These are phyloP conservation scores for Gaeumannomyces tritici DNA, from an alignment of 2,329 filamentous ascomycete genomes.

Conservation along the genomic window DNA sequence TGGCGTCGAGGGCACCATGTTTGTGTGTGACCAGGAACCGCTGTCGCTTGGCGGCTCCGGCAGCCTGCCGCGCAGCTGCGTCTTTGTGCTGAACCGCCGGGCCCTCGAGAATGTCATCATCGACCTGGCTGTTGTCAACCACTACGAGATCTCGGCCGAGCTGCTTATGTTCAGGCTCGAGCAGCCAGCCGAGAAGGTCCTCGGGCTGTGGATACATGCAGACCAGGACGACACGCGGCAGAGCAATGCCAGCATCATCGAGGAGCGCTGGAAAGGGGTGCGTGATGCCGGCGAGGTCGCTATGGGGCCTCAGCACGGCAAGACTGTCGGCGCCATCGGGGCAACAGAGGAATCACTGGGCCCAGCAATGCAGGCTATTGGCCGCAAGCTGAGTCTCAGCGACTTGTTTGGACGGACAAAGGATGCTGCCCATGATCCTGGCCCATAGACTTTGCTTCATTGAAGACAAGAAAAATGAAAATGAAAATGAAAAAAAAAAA, in stretches of 20 bases:
- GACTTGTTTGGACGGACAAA: constrained; percentile 30
- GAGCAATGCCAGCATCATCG: constrained; percentile 20
- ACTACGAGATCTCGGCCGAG: constrained; percentile 53
- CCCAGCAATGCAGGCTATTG: constrained; percentile 34
- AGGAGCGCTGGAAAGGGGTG: constrained; percentile 27
- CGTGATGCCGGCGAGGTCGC: constrained; percentile 9
- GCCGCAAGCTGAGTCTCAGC: constrained; percentile 31
- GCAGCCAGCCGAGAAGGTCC: constrained; percentile 23
- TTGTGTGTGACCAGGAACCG: constrained; percentile 62
- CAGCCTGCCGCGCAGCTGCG: constrained; percentile 36
- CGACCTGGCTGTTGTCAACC: constrained; percentile 48
- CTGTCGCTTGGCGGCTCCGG: constrained; percentile 19
- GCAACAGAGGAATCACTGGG: constrained; percentile 14
- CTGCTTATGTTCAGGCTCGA: constrained; percentile 40
- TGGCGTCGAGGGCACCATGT: constrained; percentile 78
- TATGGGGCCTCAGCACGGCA: neutral
- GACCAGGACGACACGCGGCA: constrained; percentile 12
- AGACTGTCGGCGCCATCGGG: neutral
- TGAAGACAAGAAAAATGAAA: neutral
- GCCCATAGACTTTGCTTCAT: neutral
- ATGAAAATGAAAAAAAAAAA: too few relatives aligned
- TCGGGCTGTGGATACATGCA: constrained; percentile 45
- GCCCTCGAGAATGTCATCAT: constrained; percentile 62
- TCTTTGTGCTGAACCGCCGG: constrained; percentile 66
- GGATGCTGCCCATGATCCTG: neutral